These are phyloP conservation scores for Metschnikowia chrysomelidarum DNA, from an alignment of 805 yeast species.

Conservation along the genomic window DNA sequence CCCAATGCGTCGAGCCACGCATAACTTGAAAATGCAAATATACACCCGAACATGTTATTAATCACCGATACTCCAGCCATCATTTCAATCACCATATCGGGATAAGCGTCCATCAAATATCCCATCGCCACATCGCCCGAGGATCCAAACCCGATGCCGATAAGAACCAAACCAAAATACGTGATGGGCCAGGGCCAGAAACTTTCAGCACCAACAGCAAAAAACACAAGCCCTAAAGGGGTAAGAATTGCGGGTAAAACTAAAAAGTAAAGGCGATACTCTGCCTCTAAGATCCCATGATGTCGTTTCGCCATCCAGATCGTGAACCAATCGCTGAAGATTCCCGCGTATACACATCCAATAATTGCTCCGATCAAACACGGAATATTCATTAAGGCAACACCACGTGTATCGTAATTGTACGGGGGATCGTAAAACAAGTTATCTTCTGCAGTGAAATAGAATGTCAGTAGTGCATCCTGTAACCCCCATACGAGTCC, in stretches of 20 bases:
- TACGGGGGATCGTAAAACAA: slow-evolving; percentile 64
- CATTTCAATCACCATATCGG: slow-evolving; percentile 67
- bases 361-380: slow-evolving; percentile 62
- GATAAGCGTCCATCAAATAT: slow-evolving; percentile 65
- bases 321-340: slow-evolving; percentile 57
- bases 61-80: slow-evolving; percentile 69
- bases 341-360: slow-evolving; percentile 66
- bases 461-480: slow-evolving; percentile 73
- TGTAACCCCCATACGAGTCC: slow-evolving; percentile 79
- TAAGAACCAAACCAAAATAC: slow-evolving; percentile 60
- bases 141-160: slow-evolving; percentile 69
- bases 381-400: slow-evolving; percentile 75
- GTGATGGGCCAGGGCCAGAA: slow-evolving; percentile 51
- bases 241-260: slow-evolving; percentile 55
- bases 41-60: slow-evolving; percentile 62
- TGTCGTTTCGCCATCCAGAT: slow-evolving; percentile 59
- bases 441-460: slow-evolving; percentile 70
- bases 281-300: slow-evolving; percentile 64
- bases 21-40: slow-evolving; percentile 65
- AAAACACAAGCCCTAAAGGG: slow-evolving; percentile 61
- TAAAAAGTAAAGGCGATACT: slow-evolving; percentile 59
- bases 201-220: slow-evolving; percentile 63
- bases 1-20: slow-evolving; percentile 58
- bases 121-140: slow-evolving; percentile 71
- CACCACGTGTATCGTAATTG: slow-evolving; percentile 61